phyloP scores from a whole-genome alignment of 2,329 filamentous ascomycete genomes.

The Amesomyces nigricolor region DNA sequence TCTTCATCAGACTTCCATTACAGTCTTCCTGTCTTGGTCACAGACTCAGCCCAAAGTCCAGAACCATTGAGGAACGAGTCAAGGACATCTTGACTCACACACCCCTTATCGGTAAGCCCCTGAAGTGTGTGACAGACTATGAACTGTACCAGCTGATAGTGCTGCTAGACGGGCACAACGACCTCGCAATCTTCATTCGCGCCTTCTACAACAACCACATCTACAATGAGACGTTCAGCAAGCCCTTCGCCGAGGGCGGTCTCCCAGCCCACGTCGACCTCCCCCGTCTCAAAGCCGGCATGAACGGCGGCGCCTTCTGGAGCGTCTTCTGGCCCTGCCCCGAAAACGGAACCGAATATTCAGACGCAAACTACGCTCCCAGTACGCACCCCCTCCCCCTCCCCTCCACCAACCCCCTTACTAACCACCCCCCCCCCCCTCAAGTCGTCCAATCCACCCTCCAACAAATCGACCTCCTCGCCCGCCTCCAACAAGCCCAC shows the following conservation, averaged over 20 bases:
- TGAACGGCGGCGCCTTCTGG: slow-evolving; percentile 87
- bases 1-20: slow-evolving; percentile 27
- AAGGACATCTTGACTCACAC: slow-evolving; percentile 41
- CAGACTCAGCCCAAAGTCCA: slow-evolving; percentile 1
- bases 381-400: slow-evolving; percentile 3
- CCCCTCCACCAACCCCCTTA: not conserved
- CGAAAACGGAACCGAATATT: slow-evolving; percentile 64
- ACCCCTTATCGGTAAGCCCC: slow-evolving; percentile 44
- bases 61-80: slow-evolving; percentile 41
- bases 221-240: slow-evolving; percentile 65
- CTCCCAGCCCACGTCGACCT: slow-evolving; percentile 71
- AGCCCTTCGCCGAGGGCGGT: slow-evolving; percentile 65
- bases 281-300: slow-evolving; percentile 63
- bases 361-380: slow-evolving; percentile 49
- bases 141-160: slow-evolving; percentile 11
- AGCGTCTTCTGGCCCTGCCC: slow-evolving; percentile 79
- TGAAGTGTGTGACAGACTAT: not conserved
- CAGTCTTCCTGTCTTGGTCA: slow-evolving; percentile 13
- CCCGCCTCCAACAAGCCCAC: slow-evolving; percentile 57
- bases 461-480: slow-evolving; percentile 69
- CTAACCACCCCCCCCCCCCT: not conserved
- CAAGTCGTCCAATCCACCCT: slow-evolving; percentile 44
- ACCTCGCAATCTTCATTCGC: slow-evolving; percentile 72
- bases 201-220: slow-evolving; percentile 68
- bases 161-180: slow-evolving; percentile 75